These are phyloP conservation scores for Sclerospora graminicola DNA, from an alignment of 352 stramenopile species.

Conservation along the genomic window DNA sequence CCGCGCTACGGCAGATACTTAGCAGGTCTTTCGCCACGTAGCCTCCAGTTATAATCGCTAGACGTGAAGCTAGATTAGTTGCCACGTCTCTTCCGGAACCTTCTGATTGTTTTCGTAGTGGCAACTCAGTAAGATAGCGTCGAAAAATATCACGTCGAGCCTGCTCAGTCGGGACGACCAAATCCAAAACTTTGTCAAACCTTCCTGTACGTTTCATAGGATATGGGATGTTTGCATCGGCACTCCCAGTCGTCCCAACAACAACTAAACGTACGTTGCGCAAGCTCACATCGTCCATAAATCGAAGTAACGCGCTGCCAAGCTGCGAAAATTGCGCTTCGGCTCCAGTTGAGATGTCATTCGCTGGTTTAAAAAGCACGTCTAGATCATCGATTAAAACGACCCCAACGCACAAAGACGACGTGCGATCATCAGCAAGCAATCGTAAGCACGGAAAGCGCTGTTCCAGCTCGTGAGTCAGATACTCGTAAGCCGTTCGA, in stretches of 20 bases:
- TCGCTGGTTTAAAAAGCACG: constrained; percentile 40
- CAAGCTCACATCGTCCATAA: constrained; percentile 40
- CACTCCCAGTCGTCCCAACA: constrained; percentile 32
- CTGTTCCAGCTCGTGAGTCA: constrained; percentile 29
- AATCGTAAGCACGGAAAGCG: constrained; percentile 14
- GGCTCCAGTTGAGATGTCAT: constrained; percentile 22
- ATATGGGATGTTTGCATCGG: constrained; percentile 26
- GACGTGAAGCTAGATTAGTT: constrained; percentile 19
- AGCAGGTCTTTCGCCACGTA: constrained; percentile 74
- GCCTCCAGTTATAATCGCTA: constrained; percentile 50
- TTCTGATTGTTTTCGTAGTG: constrained; percentile 8
- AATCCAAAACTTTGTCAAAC: constrained; percentile 49
- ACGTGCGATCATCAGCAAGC: neutral
- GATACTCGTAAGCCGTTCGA: constrained; percentile 48
- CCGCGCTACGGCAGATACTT: constrained; percentile 53
- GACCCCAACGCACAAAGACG: constrained; percentile 20
- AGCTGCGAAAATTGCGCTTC: constrained; percentile 31
- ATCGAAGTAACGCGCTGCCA: constrained; percentile 46
- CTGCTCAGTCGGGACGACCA: constrained; percentile 55
- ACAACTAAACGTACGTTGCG: constrained; percentile 28
- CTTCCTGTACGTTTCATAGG: constrained; percentile 35
- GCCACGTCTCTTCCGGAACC: neutral
- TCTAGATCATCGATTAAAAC: constrained; percentile 66
- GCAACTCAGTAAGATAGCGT: constrained; percentile 26
- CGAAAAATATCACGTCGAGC: constrained; percentile 40